A percentile compares a stretch with the other conserved stretches of the same genome.
phyloP scores from a whole-genome alignment of 2,329 filamentous ascomycete genomes.

The Pseudogymnoascus sp. region DNA sequence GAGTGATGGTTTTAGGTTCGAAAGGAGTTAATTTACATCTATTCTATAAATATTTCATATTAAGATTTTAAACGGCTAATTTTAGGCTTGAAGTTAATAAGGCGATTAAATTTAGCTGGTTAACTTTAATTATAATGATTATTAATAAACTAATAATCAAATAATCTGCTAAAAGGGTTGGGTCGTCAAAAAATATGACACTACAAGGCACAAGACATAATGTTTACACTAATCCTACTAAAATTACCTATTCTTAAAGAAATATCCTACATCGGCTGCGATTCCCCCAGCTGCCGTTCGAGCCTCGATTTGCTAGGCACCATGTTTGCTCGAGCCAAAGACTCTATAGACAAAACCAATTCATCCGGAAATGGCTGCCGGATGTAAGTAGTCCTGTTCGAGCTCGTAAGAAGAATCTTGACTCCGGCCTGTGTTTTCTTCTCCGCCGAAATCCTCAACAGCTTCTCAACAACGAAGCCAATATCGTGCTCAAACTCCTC shows the following conservation, averaged over 20 bases:
- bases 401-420: too few relatives aligned
- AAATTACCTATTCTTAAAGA: background rate
- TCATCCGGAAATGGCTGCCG: too few relatives aligned
- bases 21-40: background rate
- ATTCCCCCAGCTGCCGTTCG: too few relatives aligned
- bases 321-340: too few relatives aligned
- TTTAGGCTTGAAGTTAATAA: background rate
- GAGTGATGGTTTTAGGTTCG: background rate
- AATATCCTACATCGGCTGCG: too few relatives aligned
- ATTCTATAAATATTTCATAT: background rate
- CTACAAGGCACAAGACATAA: background rate
- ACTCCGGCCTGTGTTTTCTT: too few relatives aligned
- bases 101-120: background rate
- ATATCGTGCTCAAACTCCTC: too few relatives aligned
- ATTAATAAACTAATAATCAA: background rate
- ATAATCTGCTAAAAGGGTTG: background rate
- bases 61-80: background rate
- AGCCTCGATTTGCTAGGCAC: too few relatives aligned
- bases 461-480: too few relatives aligned
- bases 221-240: background rate
- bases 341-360: too few relatives aligned
- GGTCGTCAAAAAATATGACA: background rate
- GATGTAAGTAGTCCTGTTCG: too few relatives aligned
- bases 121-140: background rate
- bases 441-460: too few relatives aligned